Evolutionary conservation across 352 stramenopile genomes (phyloP).

Genomic region (Phytophthora megakarya): DNA sequence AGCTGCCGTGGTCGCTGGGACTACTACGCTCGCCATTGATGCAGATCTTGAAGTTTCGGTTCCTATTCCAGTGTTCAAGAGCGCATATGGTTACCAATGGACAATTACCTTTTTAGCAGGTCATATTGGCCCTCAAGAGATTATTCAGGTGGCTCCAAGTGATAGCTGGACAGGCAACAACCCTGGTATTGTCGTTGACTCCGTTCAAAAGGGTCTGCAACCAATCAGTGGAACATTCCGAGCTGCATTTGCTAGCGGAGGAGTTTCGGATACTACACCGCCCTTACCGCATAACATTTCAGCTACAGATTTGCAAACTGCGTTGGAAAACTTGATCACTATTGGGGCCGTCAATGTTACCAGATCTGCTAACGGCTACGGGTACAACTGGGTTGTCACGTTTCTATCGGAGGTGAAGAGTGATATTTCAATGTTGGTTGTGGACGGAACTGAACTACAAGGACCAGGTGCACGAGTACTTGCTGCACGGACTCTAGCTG

Average conservation of each 20-base stretch:
- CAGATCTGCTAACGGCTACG: constrained; percentile 91
- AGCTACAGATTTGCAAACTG: constrained; percentile 77
- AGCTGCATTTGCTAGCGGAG: constrained; percentile 66
- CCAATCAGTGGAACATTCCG: constrained; percentile 94
- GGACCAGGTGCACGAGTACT: constrained; percentile 88
- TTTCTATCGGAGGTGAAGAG: constrained; percentile 91
- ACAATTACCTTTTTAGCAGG: constrained; percentile 75
- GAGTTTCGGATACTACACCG: constrained; percentile 82
- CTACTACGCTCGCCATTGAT: constrained; percentile 29
- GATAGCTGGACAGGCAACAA: constrained; percentile 95
- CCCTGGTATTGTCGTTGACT: constrained; percentile 82
- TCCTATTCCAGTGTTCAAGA: constrained; percentile 65
- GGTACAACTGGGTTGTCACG: constrained; percentile 95
- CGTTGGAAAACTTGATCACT: constrained; percentile 90
- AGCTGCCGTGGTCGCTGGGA: background rate
- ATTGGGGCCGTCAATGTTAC: constrained; percentile 90
- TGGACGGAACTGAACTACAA: constrained; percentile 92
- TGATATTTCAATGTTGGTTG: constrained; percentile 79
- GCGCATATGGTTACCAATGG: constrained; percentile 75
- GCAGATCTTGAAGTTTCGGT: constrained; percentile 29
- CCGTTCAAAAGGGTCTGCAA: constrained; percentile 84
- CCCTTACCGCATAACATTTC: constrained; percentile 88
- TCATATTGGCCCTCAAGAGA: constrained; percentile 84
- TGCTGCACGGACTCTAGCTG: constrained; percentile 71
- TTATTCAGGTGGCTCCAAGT: constrained; percentile 84